A percentile compares a stretch with the other conserved stretches of the same genome.
These are phyloP conservation scores for Medicago truncatula DNA, from an alignment of 306 rosid genomes.

Conservation along the genomic window DNA sequence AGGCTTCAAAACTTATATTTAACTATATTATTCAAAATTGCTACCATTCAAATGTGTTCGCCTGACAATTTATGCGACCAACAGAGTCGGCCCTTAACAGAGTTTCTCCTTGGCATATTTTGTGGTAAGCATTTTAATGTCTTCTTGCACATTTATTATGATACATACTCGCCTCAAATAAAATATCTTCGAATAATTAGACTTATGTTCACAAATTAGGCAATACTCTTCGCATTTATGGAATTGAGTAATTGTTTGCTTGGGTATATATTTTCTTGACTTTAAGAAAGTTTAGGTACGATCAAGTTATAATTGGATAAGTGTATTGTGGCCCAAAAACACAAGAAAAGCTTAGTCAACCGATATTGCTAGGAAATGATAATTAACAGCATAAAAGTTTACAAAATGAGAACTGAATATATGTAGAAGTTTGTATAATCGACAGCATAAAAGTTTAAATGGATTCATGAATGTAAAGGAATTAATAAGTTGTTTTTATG, in stretches of 20 bases:
- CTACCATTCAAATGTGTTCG: constrained; percentile 16
- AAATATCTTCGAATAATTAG: constrained; percentile 9
- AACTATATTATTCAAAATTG: constrained; percentile 5
- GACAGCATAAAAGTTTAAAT: too few species aligned
- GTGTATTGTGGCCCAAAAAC: neutral
- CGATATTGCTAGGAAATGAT: neutral
- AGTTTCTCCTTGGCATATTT: constrained; percentile 16
- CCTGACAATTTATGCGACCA: neutral
- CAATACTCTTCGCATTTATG: neutral
- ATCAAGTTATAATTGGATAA: constrained; percentile 8
- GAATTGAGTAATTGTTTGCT: constrained; percentile 17
- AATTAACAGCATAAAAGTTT: constrained; percentile 8
- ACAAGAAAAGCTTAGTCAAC: neutral
- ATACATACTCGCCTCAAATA: neutral
- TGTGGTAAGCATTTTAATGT: constrained; percentile 20
- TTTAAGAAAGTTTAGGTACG: neutral
- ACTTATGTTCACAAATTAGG: neutral
- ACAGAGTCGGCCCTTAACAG: constrained; percentile 3
- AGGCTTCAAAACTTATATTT: constrained; percentile 21
- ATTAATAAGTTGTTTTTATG: neutral
- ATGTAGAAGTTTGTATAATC: neutral
- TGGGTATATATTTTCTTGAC: neutral
- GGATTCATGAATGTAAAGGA: constrained; percentile 9
- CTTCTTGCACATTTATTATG: constrained; percentile 24
- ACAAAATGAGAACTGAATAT: neutral